Evolutionary conservation across 495 filamentous ascomycete genomes (phyloP), one percentile per base, ranked within the genome.

Genomic region (Penicillium coffeae): DNA sequence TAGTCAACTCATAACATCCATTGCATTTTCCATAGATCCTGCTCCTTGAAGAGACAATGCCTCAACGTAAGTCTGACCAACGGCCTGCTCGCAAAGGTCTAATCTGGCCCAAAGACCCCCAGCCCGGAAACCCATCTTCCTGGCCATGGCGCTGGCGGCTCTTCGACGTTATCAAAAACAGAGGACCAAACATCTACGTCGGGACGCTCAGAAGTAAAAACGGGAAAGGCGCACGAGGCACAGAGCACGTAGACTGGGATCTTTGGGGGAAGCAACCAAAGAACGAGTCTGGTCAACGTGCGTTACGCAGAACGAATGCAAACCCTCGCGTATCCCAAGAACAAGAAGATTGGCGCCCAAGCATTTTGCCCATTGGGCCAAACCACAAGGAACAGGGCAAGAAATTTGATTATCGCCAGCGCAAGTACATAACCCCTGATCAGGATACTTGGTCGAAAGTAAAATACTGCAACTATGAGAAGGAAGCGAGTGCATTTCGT

Each of bases 151-250:
- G 54, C 45, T 63, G 66, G 54, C 59, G 73, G 3, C 39, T 74
- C 18, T 45, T 47, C 8, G 69, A 77, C 30, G 55, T 75, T 45
- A 40, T 76, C 15, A 65, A 46, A 2, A 62, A 63, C 34, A 67
- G 58, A 46, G 74, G 72, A 5, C 72, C 74, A 1, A 72, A 76
- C 51, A 71, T 77, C 1, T 75, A 65, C 35, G 50, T 76, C 19
- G 66, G 61, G 38, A 36, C n/a, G 58, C 60, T 30, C 16, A 40
- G 9, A 36, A 49, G 8, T 41, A 30, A 7, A 44, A 38, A 18
- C 3, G 6, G 15, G 8, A 12, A 30, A 10, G 25, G 25, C 4
- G n/a, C 19, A 47, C 1, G 38, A 41, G 3, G 25, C 25, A 4
- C 21, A 42, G 12, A 42, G 20, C 14, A 22, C 32, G 22, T 32